These are phyloP conservation scores for Syzygium oleosum DNA, from an alignment of 345 rosid genomes.

Conservation along the genomic window DNA sequence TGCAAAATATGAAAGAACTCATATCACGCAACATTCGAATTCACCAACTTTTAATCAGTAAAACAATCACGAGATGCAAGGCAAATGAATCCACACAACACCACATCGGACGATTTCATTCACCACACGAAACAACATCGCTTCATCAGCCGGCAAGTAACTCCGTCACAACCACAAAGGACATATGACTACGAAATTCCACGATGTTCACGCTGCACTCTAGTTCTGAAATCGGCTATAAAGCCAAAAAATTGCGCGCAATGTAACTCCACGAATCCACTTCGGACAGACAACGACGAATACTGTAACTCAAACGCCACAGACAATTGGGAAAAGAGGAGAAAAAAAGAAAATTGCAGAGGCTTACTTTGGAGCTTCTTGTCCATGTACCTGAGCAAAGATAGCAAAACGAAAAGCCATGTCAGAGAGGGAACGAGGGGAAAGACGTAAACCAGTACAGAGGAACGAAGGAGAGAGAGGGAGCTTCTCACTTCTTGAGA, in stretches of 20 bases:
- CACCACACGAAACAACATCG: not conserved
- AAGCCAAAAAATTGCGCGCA: not conserved
- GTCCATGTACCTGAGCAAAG: slow-evolving; percentile 16
- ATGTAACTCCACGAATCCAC: not conserved
- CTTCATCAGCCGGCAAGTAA: not conserved
- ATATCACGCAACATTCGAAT: not conserved
- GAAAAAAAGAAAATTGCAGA: not conserved
- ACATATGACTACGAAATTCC: not conserved
- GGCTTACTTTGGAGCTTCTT: slow-evolving; percentile 17
- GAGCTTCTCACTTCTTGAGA: slow-evolving; percentile 15
- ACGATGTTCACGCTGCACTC: not conserved
- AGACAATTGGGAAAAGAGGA: not conserved
- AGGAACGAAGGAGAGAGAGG: not conserved
- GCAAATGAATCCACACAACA: not conserved
- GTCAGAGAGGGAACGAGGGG: not conserved
- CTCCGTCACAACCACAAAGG: not conserved
- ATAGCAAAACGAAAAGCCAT: not conserved
- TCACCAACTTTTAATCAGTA: not conserved
- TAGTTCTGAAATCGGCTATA: not conserved
- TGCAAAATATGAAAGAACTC: not conserved
- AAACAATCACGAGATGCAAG: not conserved
- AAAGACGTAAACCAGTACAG: not conserved
- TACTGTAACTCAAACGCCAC: not conserved
- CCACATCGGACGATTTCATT: not conserved
- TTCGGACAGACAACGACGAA: not conserved